Percentiles rank a stretch among this genome's conserved stretches.
These are phyloP conservation scores for Picochlorum sp. DNA, from an alignment of 139 green algal species.

Conservation along the genomic window DNA sequence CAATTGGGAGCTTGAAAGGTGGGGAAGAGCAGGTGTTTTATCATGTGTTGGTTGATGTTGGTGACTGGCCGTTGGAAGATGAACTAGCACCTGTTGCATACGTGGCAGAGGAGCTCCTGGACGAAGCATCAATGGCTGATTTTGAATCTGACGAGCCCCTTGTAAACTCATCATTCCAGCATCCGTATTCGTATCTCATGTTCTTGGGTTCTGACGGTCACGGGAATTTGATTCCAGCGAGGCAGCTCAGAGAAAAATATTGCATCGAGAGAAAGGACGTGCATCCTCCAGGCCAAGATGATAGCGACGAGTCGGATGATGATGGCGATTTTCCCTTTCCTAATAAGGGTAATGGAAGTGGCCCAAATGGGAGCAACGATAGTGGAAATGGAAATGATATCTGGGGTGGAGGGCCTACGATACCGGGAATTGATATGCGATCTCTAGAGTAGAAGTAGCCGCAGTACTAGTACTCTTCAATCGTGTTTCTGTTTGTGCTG, in stretches of 20 bases:
- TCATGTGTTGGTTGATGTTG: slow-evolving; percentile 62
- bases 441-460: slow-evolving; percentile 16
- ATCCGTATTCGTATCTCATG: slow-evolving; percentile 52
- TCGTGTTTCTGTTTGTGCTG: no score
- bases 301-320: slow-evolving; percentile 1
- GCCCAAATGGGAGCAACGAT: not conserved
- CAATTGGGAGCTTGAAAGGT: slow-evolving; percentile 1
- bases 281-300: not conserved
- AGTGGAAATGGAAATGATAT: not conserved
- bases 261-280: slow-evolving; percentile 36
- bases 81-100: slow-evolving; percentile 59
- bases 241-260: slow-evolving; percentile 59
- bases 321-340: not conserved
- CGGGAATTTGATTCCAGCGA: slow-evolving; percentile 63
- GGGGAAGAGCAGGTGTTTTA: slow-evolving; percentile 25
- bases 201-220: slow-evolving; percentile 66
- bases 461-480: not conserved
- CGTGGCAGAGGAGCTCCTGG: slow-evolving; percentile 52
- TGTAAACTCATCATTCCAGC: not conserved
- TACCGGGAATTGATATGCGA: slow-evolving; percentile 43
- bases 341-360: not conserved
- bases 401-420: not conserved
- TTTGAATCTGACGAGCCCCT: slow-evolving; percentile 7
- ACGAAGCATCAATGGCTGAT: slow-evolving; percentile 7
- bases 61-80: slow-evolving; percentile 47